Percentiles rank a stretch among this genome's conserved stretches.
phyloP scores from a whole-genome alignment of 2,329 filamentous ascomycete species.

The Epicoccum sorghinum region DNA sequence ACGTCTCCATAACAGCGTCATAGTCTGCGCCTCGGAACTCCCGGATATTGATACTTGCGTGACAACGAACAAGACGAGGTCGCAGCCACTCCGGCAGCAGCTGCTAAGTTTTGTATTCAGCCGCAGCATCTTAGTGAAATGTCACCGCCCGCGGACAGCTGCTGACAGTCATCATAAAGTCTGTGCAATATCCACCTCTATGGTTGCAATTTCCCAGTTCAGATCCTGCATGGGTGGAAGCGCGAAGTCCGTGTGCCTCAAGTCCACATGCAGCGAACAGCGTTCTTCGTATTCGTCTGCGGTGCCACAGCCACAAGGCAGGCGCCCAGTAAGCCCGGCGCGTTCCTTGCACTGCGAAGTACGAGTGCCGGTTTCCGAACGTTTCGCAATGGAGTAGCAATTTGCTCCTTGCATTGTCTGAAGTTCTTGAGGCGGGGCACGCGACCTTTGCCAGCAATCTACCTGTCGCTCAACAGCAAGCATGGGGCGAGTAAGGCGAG shows the following conservation, averaged over 20 bases:
- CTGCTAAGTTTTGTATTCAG: neutral
- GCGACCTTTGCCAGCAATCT: neutral
- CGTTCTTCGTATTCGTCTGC: slow-evolving; percentile 5
- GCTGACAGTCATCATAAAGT: neutral
- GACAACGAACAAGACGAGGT: neutral
- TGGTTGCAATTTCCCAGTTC: slow-evolving; percentile 4
- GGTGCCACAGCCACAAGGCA: slow-evolving; percentile 8
- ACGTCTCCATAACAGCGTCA: slow-evolving; percentile 15
- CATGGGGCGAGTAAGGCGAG: neutral
- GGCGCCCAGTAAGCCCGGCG: slow-evolving; percentile 3
- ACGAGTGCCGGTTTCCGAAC: slow-evolving; percentile 11
- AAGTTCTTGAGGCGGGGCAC: neutral
- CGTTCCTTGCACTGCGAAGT: slow-evolving; percentile 3
- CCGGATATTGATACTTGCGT: neutral
- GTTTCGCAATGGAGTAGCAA: slow-evolving; percentile 15
- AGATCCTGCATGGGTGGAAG: neutral
- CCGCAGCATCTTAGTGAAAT: neutral
- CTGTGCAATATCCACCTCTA: slow-evolving; percentile 6
- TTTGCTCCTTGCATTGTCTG: slow-evolving; percentile 9
- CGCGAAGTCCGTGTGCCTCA: slow-evolving; percentile 1
- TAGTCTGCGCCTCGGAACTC: slow-evolving; percentile 2
- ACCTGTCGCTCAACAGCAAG: neutral
- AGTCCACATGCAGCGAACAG: slow-evolving; percentile 1
- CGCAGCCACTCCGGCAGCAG: too few species aligned
- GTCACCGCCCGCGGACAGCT: neutral